Base-by-base conservation (phyloP, 176 grass and related monocot genomes). In the bread wheat (Triticum aestivum) region DNA sequence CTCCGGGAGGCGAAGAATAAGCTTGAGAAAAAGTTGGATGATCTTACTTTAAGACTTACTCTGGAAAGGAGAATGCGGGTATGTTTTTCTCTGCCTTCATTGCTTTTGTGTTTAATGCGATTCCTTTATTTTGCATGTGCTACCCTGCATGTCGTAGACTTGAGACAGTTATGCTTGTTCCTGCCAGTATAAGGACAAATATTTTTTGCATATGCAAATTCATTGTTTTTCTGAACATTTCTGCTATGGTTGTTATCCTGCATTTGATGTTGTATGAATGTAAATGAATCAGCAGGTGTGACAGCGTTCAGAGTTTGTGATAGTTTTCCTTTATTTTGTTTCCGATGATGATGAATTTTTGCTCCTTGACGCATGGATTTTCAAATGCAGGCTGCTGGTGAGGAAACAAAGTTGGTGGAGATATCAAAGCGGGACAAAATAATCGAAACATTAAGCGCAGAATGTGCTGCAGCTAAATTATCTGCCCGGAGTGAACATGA, bases 11-110 rank as follows among this genome's bases (percentile, higher is more conserved):
- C 97, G 11, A 98, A 98, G 92, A 96, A 89, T 88, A 96, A 94
- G 86, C 97, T 98, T 85, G 97, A 98, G 90, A 95, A 92, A 87
- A 98, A 90, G 69, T 86, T 94, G 82, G 97, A 98, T 83, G 93
- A 98, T 84, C 92, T 96, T 91, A 87, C 89, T 33, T 92, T 91
- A 91, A 92, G 93, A 88, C 91, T 93, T 79, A 88, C 89, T 75
- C 76, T 98, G 18, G 97, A 98, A 87, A 96, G 88, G 75, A 96
- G 92, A 79, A 61, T 96, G 54, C 88, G 97, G 69, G 97, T 96
- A 90, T 88, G 24, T 80, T 73, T 74, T 33, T 81, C 35, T 39
- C 32, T 27, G 51, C 42, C 41, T 76, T 24, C 75, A 76, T 38
- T 41, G 8, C 18, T 45, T 69, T 77, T 35, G 47, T 78, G 38